phyloP scores from a whole-genome alignment of 2,329 filamentous ascomycete genomes.

The Pseudocercospora fuligena region DNA sequence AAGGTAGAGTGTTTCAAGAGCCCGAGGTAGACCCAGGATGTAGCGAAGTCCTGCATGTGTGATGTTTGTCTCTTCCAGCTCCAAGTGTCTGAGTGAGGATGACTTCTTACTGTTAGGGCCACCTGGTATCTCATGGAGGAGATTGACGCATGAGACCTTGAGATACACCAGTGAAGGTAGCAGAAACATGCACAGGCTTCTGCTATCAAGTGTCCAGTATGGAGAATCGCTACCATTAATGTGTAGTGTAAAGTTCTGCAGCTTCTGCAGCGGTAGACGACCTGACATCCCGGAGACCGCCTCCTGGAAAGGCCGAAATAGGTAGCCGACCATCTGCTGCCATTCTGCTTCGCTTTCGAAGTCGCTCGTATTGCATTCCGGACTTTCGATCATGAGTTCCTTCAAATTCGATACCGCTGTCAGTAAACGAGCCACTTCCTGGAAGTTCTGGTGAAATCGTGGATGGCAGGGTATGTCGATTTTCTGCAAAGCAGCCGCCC shows the following conservation, averaged over 20 bases:
- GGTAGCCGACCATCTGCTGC: constrained; percentile 21
- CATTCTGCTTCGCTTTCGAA: constrained; percentile 29
- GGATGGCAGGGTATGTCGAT: constrained; percentile 25
- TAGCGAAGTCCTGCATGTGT: constrained; percentile 27
- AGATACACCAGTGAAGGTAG: constrained; percentile 25
- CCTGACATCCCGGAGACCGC: constrained; percentile 10
- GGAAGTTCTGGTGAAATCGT: constrained; percentile 20
- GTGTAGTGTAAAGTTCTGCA: constrained; percentile 29
- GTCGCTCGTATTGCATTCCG: constrained; percentile 26
- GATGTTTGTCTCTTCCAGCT: constrained; percentile 32
- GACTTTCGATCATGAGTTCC: constrained; percentile 31
- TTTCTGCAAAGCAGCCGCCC: constrained; percentile 21
- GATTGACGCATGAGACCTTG: constrained; percentile 33
- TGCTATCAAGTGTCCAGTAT: constrained; percentile 29
- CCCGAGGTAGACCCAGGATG: constrained; percentile 28
- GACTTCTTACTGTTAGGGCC: background rate
- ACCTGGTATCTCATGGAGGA: constrained; percentile 16
- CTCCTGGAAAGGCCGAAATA: constrained; percentile 25
- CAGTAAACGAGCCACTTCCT: constrained; percentile 16
- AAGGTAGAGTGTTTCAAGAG: constrained; percentile 25
- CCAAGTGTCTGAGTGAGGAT: constrained; percentile 27
- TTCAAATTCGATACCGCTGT: constrained; percentile 19
- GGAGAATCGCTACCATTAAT: constrained; percentile 31
- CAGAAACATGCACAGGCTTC: constrained; percentile 24
- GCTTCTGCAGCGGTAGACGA: constrained; percentile 25